These are phyloP conservation scores for Hanseniaspora lachancei DNA, from an alignment of 805 yeast species.

Conservation along the genomic window DNA sequence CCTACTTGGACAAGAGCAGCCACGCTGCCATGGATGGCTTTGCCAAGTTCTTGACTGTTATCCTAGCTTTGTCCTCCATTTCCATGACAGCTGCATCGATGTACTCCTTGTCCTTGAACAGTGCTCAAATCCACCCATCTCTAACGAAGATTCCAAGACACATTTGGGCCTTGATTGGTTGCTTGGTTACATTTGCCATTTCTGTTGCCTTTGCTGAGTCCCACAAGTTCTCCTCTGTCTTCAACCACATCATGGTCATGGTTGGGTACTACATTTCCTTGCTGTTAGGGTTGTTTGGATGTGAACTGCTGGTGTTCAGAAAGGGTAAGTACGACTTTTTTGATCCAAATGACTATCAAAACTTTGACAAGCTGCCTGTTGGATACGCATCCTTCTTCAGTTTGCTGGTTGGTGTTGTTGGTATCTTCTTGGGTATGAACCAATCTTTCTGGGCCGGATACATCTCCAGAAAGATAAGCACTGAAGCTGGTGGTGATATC, in stretches of 20 bases:
- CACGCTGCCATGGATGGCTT: conserved; percentile 72
- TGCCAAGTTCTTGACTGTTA: conserved; percentile 77
- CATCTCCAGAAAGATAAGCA: conserved; percentile 46
- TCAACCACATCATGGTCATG: conserved; percentile 75
- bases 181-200: conserved; percentile 64
- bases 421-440: conserved; percentile 73
- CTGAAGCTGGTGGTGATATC: conserved; percentile 38
- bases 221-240: conserved; percentile 54
- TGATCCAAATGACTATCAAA: conserved; percentile 47
- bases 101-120: conserved; percentile 77
- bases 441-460: conserved; percentile 76
- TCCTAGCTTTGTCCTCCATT: conserved; percentile 70
- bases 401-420: conserved; percentile 71
- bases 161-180: conserved; percentile 65
- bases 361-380: conserved; percentile 46
- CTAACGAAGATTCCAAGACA: conserved; percentile 66
- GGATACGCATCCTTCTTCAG: conserved; percentile 70
- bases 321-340: conserved; percentile 44
- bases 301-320: conserved; percentile 73
- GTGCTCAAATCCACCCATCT: conserved; percentile 68
- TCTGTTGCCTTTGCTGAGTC: conserved; percentile 84
- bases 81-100: conserved; percentile 86
- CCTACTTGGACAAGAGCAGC: conserved; percentile 22
- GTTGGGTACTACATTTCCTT: conserved; percentile 86
- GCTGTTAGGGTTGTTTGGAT: conserved; percentile 54